Conservation (phyloP, 73 alveolate genomes). For the Paramecium pentaurelia region DNA sequence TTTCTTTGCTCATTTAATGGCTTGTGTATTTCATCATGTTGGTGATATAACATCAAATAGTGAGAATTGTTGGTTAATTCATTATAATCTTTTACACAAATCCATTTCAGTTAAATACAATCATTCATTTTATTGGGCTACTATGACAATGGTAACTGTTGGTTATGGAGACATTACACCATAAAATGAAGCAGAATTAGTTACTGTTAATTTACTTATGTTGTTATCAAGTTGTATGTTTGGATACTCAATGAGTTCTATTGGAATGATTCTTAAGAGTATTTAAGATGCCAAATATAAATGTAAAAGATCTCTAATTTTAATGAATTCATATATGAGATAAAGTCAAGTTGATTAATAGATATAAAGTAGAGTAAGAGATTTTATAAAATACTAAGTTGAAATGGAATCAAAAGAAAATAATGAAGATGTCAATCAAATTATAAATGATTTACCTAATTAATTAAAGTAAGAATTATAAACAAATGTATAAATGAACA, state of each 20-base stretch:
- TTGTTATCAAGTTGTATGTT: conserved; percentile 36
- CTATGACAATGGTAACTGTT: conserved; percentile 57
- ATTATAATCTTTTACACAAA: not conserved
- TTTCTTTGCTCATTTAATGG: not conserved
- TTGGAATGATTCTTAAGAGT: conserved; percentile 52
- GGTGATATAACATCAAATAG: not conserved
- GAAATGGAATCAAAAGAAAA: conserved; percentile 26
- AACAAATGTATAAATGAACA: not conserved
- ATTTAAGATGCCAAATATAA: not conserved
- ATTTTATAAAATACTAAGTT: not conserved
- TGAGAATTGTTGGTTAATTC: not conserved
- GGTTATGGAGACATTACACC: conserved; percentile 63
- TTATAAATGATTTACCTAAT: conserved; percentile 1
- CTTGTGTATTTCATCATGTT: conserved; percentile 31
- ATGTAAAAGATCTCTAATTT: not conserved
- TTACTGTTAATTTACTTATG: conserved; percentile 4
- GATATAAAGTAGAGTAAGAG: conserved; percentile 25
- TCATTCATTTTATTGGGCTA: conserved; percentile 53
- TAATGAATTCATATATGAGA: conserved; percentile 21
- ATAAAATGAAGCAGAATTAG: not conserved
- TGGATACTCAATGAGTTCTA: conserved; percentile 53
- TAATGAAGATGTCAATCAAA: not conserved
- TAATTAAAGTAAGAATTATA: not conserved
- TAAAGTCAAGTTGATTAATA: not conserved
- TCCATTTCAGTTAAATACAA: conserved; percentile 18